Percentiles rank a stretch among this genome's conserved stretches.
phyloP scores from a whole-genome alignment of 306 rosid genomes.

The Dryas drummondii region DNA sequence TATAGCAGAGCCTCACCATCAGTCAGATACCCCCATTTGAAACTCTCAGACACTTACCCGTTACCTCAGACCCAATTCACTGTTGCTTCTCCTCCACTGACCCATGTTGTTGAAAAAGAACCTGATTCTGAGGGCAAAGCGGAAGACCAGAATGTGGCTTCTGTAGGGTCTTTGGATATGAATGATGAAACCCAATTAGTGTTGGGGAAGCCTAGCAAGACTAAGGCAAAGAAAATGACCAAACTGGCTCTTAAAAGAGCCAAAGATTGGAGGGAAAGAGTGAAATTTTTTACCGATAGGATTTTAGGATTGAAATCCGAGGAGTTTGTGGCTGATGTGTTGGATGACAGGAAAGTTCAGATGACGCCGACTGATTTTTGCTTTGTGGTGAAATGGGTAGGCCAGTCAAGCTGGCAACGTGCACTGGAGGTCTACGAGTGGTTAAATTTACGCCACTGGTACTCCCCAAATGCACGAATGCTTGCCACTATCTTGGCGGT shows the following conservation, averaged over 20 bases:
- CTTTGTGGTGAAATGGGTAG: conserved; percentile 90
- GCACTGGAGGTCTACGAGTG: conserved; percentile 91
- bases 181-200: conserved; percentile 46
- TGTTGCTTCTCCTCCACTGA: conserved; percentile 18
- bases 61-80: conserved; percentile 36
- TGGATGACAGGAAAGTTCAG: conserved; percentile 70
- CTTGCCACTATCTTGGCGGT: conserved; percentile 82
- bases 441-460: conserved; percentile 84
- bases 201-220: conserved; percentile 58
- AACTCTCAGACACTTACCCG: conserved; percentile 51
- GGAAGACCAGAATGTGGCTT: conserved; percentile 17
- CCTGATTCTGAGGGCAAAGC: conserved; percentile 31
- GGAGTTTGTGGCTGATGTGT: conserved; percentile 79
- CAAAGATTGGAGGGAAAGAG: conserved; percentile 91
- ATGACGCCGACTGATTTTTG: conserved; percentile 89
- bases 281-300: conserved; percentile 62
- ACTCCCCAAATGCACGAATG: conserved; percentile 83
- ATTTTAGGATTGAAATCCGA: conserved; percentile 62
- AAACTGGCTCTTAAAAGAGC: conserved; percentile 74
- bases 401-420: conserved; percentile 73
- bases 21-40: conserved; percentile 72
- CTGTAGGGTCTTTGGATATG: conserved; percentile 23
- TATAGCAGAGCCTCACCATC: conserved; percentile 94
- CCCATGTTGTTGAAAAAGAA: conserved; percentile 33
- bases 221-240: conserved; percentile 66